phyloP scores from a whole-genome alignment of 805 yeast species.

The Nakazawaea laoshanensis region DNA sequence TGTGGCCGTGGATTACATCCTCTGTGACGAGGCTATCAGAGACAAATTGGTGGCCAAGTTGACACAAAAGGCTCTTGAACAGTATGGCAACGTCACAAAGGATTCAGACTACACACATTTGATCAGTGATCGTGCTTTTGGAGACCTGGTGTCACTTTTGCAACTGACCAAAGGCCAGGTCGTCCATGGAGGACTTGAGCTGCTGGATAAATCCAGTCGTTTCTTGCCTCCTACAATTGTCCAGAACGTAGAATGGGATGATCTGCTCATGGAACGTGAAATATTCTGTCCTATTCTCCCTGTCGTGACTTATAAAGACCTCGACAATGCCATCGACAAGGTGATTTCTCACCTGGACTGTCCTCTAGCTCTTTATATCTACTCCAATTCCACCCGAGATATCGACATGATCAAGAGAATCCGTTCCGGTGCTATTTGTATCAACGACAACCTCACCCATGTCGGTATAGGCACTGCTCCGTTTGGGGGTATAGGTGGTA shows the following conservation, averaged over 20 bases:
- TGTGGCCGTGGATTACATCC: constrained; percentile 77
- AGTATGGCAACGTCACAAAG: constrained; percentile 34
- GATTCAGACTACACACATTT: constrained; percentile 48
- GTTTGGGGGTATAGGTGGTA: constrained; percentile 84
- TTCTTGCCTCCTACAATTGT: constrained; percentile 67
- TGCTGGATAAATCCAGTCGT: constrained; percentile 30
- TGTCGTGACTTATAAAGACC: constrained; percentile 41
- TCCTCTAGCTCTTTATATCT: constrained; percentile 77
- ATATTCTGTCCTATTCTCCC: constrained; percentile 86
- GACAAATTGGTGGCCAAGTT: constrained; percentile 38
- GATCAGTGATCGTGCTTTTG: constrained; percentile 44
- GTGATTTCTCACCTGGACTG: constrained; percentile 50
- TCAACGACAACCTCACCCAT: constrained; percentile 70
- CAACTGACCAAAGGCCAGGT: constrained; percentile 41
- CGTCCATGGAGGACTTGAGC: constrained; percentile 35
- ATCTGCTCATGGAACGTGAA: constrained; percentile 67
- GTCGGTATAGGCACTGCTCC: constrained; percentile 64
- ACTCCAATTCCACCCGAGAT: constrained; percentile 38
- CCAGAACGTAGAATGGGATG: constrained; percentile 54
- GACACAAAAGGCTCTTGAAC: constrained; percentile 28
- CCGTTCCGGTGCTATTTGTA: constrained; percentile 64
- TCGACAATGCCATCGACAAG: constrained; percentile 33
- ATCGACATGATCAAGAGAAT: constrained; percentile 42
- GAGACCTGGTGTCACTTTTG: constrained; percentile 36
- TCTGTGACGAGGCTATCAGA: constrained; percentile 55